phyloP scores from a whole-genome alignment of 352 stramenopile species.

The Phytophthora quininea region DNA sequence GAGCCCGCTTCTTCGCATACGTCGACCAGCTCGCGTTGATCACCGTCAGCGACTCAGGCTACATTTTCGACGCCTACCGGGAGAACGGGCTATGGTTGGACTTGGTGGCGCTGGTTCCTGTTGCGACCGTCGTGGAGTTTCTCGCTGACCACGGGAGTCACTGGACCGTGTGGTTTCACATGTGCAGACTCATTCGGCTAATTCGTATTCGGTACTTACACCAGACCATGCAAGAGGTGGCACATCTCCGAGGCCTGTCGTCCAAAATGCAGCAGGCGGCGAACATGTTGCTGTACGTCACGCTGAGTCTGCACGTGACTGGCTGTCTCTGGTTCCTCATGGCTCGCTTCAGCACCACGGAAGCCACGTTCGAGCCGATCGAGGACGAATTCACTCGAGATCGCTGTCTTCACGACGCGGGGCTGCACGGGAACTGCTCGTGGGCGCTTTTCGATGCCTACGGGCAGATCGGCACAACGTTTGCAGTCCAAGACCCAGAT shows the following conservation, averaged over 20 bases:
- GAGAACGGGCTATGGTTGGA: conserved; percentile 59
- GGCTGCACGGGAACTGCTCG: conserved; percentile 65
- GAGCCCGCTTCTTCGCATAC: conserved; percentile 66
- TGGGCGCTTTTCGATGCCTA: conserved; percentile 78
- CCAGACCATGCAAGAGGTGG: conserved; percentile 58
- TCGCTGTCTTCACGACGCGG: conserved; percentile 52
- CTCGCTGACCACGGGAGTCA: conserved; percentile 21
- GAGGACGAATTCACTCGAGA: conserved; percentile 41
- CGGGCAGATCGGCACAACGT: conserved; percentile 58
- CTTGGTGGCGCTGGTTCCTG: conserved; percentile 58
- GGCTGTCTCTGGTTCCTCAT: conserved; percentile 84
- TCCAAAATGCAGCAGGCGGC: conserved; percentile 63
- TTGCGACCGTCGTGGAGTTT: conserved; percentile 63
- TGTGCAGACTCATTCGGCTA: conserved; percentile 55
- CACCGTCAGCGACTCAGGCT: conserved; percentile 60
- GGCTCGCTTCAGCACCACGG: conserved; percentile 56
- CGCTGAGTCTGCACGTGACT: conserved; percentile 59
- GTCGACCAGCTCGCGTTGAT: conserved; percentile 70
- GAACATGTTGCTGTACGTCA: conserved; percentile 71
- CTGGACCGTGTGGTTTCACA: conserved; percentile 45
- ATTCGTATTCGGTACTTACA: conserved; percentile 58
- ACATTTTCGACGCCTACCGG: conserved; percentile 75
- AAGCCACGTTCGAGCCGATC: conserved; percentile 35
- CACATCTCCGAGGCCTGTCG: conserved; percentile 56
- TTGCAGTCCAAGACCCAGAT: conserved; percentile 32